Evolutionary conservation across 495 filamentous ascomycete species (phyloP).

Genomic region (Bombardia bombarda): DNA sequence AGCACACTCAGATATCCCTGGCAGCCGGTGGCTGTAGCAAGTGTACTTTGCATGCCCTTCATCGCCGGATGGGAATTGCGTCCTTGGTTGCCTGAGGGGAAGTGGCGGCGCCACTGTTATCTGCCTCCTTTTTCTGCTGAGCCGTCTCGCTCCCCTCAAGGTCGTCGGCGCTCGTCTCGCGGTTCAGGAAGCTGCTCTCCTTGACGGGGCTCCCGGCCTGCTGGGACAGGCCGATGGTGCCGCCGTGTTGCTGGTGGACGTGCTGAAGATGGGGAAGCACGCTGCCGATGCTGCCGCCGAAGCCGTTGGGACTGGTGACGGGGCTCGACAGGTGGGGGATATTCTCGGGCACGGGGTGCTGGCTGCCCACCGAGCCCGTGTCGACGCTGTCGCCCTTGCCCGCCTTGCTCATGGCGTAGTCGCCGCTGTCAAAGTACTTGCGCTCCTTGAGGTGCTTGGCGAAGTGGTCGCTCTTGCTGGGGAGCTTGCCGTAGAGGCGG

Average conservation of each 20-base stretch:
- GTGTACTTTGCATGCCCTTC: conserved; percentile 4
- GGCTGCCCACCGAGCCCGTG: conserved; percentile 84
- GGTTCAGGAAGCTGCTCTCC: conserved; percentile 75
- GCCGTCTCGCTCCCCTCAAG: conserved; percentile 4
- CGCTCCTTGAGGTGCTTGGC: conserved; percentile 98
- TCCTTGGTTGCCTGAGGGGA: conserved; percentile 27
- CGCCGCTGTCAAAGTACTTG: conserved; percentile 98
- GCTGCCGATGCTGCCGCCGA: conserved; percentile 29
- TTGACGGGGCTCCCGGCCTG: conserved; percentile 74
- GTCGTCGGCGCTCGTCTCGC: conserved; percentile 67
- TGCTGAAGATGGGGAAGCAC: conserved; percentile 40
- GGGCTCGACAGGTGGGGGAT: conserved; percentile 87
- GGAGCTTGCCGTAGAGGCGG: conserved; percentile 93
- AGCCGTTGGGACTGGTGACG: conserved; percentile 36
- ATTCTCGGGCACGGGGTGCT: conserved; percentile 92
- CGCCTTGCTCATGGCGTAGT: conserved; percentile 97
- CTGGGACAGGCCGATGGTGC: conserved; percentile 56
- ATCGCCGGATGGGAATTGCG: conserved; percentile 58
- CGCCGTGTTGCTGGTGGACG: conserved; percentile 52
- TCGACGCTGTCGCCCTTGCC: conserved; percentile 94
- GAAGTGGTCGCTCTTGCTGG: conserved; percentile 89
- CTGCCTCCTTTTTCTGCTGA: conserved; percentile 9
- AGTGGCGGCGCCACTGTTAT: conserved; percentile 9
- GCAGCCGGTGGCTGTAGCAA: not conserved
- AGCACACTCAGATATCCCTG: not conserved